Base-by-base conservation (phyloP, 495 filamentous ascomycete genomes). In the Aspergillus conjunctus region DNA sequence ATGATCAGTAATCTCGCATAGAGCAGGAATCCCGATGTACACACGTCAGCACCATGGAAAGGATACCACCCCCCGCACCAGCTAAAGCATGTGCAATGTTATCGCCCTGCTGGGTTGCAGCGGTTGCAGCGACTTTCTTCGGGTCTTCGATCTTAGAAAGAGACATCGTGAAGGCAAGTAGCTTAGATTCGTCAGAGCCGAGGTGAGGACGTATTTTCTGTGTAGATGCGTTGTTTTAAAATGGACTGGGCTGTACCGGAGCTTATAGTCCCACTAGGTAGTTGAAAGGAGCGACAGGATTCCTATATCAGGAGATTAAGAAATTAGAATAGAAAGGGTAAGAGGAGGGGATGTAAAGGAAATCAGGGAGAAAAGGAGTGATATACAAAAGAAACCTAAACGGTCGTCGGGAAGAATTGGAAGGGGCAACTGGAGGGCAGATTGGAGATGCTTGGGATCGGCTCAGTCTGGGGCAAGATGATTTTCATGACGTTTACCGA, bases 41-140 rank as follows among this genome's bases (percentile, higher is more conserved):
- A 26, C 80, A 96, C 87, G 94, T 98, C 71, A 99, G 74, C 61
- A 91, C 84, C 93, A 97, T 98, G 39, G 94, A 97, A 18, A 98
- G 80, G 31, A 98, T 85, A 33, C 94, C 94, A 61, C 94, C 94
- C 59, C 94, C 91, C 41, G 91, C 91, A 54, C 92, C 92, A 45
- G 91, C 88, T 59, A 96, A 80, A 54, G 91, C 90, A 75, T 97
- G 91, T 53, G 93, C 89, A 69, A 96, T 88, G 73, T 97, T 94
- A 77, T 96, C 91, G 67, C 89, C 91, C 69, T 93, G 90, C 59
- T 90, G 86, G 9, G 77, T 74, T 15, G 81, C 80, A 51, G 83
- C 71, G 20, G 79, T 70, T 51, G 75, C 69, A 53, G 65, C 69
- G 14, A 68, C 70, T 61, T 74, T 78, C 44, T 72, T 71, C 31